Evolutionary conservation across 352 stramenopile species (phyloP).

Genomic region (Elongisporangium undulatum): DNA sequence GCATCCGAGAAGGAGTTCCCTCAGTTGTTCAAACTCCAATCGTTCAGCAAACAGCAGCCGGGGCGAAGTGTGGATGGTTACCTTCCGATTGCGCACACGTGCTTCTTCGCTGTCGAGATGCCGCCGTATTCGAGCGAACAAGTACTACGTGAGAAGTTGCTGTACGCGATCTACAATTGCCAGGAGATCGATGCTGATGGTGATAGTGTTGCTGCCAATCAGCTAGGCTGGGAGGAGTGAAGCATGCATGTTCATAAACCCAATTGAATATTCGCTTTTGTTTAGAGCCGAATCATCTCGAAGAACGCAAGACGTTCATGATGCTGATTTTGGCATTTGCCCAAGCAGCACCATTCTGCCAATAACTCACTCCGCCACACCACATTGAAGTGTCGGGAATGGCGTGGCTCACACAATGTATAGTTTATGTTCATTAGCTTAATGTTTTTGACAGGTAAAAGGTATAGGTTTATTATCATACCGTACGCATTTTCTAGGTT

Average conservation of each 20-base stretch:
- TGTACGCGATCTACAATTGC: slow-evolving; percentile 94
- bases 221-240: slow-evolving; percentile 76
- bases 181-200: slow-evolving; percentile 90
- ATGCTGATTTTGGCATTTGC: too few relatives aligned
- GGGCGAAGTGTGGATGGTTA: slow-evolving; percentile 65
- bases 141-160: slow-evolving; percentile 70
- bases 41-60: slow-evolving; percentile 58
- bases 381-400: too few relatives aligned
- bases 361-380: too few relatives aligned
- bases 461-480: too few relatives aligned
- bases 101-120: slow-evolving; percentile 97
- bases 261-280: neutral
- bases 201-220: slow-evolving; percentile 74
- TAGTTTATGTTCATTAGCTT: too few relatives aligned
- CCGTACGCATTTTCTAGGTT: too few relatives aligned
- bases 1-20: slow-evolving; percentile 78
- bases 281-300: too few relatives aligned
- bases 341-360: too few relatives aligned
- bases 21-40: slow-evolving; percentile 91
- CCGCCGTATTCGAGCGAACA: slow-evolving; percentile 90
- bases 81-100: slow-evolving; percentile 97
- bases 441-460: too few relatives aligned
- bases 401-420: too few relatives aligned
- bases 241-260: neutral
- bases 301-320: too few relatives aligned